These are phyloP conservation scores for Escallonia herrerae DNA, from an alignment of 129 eudicot genomes.

Conservation along the genomic window DNA sequence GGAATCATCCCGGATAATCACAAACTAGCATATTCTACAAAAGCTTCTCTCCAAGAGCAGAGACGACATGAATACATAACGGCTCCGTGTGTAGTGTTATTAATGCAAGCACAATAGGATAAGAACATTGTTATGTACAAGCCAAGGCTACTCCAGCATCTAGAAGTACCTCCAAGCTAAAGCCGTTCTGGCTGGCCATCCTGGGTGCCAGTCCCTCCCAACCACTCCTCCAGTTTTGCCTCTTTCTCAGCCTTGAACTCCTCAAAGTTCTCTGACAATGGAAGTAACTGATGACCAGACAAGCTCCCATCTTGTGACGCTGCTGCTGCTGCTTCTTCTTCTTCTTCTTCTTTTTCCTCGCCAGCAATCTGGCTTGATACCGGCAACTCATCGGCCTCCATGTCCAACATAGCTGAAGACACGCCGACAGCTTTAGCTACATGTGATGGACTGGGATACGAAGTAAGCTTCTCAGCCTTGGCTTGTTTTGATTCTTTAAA, in stretches of 20 bases:
- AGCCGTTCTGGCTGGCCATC: neutral
- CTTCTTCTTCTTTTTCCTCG: conserved; percentile 29
- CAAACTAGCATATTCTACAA: neutral
- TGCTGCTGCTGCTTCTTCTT: neutral
- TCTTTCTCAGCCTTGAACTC: conserved; percentile 67
- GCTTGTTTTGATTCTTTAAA: conserved; percentile 13
- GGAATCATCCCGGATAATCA: neutral
- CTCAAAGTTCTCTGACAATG: conserved; percentile 40
- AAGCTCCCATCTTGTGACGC: conserved; percentile 6
- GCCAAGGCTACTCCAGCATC: conserved; percentile 1
- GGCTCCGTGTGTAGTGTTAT: neutral
- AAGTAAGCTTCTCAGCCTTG: conserved; percentile 8
- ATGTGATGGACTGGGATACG: conserved; percentile 1
- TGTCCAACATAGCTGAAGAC: conserved; percentile 14
- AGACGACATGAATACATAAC: neutral
- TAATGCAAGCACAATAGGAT: neutral
- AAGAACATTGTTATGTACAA: conserved; percentile 1
- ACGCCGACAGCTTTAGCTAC: conserved; percentile 9
- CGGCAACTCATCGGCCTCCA: conserved; percentile 28
- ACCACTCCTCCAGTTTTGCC: conserved; percentile 81
- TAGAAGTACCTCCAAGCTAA: neutral
- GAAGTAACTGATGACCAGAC: conserved; percentile 12
- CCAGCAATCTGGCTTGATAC: conserved; percentile 25
- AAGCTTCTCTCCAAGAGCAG: neutral
- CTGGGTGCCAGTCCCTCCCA: conserved; percentile 27